Evolutionary conservation across 179 eudicot species (phyloP), one percentile per base, ranked within the genome.

Genomic region (Drosera spatulata): DNA sequence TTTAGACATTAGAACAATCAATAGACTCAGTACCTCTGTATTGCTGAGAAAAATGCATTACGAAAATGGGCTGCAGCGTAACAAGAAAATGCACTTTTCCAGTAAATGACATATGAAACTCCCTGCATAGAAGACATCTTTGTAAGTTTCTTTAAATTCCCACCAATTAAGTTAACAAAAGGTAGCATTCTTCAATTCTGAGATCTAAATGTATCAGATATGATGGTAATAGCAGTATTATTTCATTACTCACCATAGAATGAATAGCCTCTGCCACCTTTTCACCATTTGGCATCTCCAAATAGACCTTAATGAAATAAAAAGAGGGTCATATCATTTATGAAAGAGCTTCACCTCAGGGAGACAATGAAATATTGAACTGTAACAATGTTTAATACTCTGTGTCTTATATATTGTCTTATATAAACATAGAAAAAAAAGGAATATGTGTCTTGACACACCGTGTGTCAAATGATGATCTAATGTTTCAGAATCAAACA

Each of bases 21-120:
- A 22, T 22, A 22, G 33, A 22, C 33, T 1, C 15, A 53, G 41
- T 82, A 91, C 98, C 98, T 88, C 65, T 88, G 98, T 61, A 89
- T 75, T 58, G 78, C 93, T 53, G 88, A 93, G 66, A 93, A 81
- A 15, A 93, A 75, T 61, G 95, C 91, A 75, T 82, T 83, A 58
- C 87, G 90, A 68, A 89, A 93, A 80, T 93, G 96, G 72, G 82
- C 75, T 53, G 96, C 96, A 42, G 82, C 88, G 64, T 70, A 82
- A 68, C 75, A 68, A 43, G 93, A 84, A 73, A 86, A 75, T 40
- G 79, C 14, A 69, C 63, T 79, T 84, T 75, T 84, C 99, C 99
- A 93, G 65, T 79, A 89, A 62, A 93, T 86, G 41, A 89, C 81
- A 57, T 84, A 86, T 40, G 95, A 85, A 42, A 93, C 80, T 63